Percentiles rank a stretch among this genome's conserved stretches.
phyloP scores from a whole-genome alignment of 1,284 basidiomycete genomes.

The Melampsora larici-populina region DNA sequence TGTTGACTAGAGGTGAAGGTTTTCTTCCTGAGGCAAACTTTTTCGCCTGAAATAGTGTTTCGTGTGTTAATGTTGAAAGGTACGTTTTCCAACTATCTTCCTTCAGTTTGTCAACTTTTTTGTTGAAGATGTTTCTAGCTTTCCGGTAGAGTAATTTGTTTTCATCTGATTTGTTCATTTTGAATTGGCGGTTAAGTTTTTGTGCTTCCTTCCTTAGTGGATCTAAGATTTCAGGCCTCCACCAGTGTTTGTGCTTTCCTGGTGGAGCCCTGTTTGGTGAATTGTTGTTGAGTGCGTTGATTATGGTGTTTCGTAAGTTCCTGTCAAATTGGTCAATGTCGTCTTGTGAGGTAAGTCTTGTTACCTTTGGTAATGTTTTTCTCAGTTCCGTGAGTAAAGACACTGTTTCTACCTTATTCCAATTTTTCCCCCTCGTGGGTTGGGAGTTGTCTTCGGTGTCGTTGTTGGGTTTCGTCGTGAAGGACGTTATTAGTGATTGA shows the following conservation, averaged over 20 bases:
- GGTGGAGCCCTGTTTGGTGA: background rate
- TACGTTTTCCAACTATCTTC: background rate
- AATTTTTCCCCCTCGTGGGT: background rate
- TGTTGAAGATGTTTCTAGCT: background rate
- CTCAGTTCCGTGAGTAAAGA: background rate
- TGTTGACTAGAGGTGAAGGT: no score
- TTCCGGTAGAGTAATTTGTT: background rate
- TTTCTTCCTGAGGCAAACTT: no score
- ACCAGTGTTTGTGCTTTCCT: background rate
- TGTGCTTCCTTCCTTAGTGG: background rate
- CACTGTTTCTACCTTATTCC: background rate
- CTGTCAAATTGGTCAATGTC: background rate
- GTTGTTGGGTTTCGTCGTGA: background rate
- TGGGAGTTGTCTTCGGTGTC: background rate
- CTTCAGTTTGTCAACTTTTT: background rate
- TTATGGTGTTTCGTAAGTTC: background rate
- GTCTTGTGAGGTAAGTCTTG: background rate
- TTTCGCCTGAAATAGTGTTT: background rate
- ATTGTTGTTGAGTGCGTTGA: background rate
- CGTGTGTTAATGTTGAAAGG: background rate
- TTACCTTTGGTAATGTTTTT: background rate
- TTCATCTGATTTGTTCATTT: background rate
- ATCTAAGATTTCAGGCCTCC: background rate
- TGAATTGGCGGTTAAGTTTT: background rate
- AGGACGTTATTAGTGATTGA: constrained; percentile 16